phyloP scores from a whole-genome alignment of 1,139 yeast species.

The Taphrina confusa region DNA sequence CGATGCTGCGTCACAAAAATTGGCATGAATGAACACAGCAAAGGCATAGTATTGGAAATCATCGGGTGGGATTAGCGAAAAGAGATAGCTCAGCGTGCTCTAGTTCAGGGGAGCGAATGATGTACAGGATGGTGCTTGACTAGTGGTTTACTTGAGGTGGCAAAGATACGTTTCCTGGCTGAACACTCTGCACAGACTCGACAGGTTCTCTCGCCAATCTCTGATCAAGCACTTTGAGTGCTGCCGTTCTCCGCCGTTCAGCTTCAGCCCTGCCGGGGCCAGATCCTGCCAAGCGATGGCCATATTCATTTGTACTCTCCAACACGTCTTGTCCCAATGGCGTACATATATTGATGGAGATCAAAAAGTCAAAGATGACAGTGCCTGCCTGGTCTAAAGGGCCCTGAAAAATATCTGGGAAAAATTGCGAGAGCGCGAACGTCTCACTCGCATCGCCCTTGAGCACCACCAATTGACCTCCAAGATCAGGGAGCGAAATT shows the following conservation, averaged over 20 bases:
- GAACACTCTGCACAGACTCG: neutral
- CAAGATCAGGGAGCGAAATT: slow-evolving; percentile 47
- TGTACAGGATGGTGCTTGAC: neutral
- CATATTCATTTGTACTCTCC: slow-evolving; percentile 42
- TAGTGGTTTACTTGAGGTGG: slow-evolving; percentile 21
- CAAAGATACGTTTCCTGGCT: slow-evolving; percentile 6
- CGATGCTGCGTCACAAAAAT: neutral
- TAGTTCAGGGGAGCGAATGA: too few species aligned
- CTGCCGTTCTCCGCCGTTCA: slow-evolving; percentile 64
- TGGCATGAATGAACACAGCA: too few species aligned
- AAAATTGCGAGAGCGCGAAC: slow-evolving; percentile 74
- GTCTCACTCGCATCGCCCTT: slow-evolving; percentile 88
- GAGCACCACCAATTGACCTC: slow-evolving; percentile 43
- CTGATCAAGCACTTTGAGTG: slow-evolving; percentile 19
- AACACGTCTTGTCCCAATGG: slow-evolving; percentile 65
- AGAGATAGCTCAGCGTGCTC: too few species aligned
- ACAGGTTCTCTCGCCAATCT: slow-evolving; percentile 10
- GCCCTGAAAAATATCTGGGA: slow-evolving; percentile 42
- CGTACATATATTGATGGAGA: slow-evolving; percentile 58
- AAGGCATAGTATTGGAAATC: too few species aligned
- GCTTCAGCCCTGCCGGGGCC: slow-evolving; percentile 53
- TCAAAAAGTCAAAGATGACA: slow-evolving; percentile 55
- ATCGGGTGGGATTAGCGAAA: too few species aligned
- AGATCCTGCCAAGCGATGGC: slow-evolving; percentile 40
- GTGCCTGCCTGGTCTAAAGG: slow-evolving; percentile 59